Evolutionary conservation across 2,329 filamentous ascomycete species (phyloP), one percentile per base, ranked within the genome.

Genomic region (Aspergillus brunneoviolaceus): DNA sequence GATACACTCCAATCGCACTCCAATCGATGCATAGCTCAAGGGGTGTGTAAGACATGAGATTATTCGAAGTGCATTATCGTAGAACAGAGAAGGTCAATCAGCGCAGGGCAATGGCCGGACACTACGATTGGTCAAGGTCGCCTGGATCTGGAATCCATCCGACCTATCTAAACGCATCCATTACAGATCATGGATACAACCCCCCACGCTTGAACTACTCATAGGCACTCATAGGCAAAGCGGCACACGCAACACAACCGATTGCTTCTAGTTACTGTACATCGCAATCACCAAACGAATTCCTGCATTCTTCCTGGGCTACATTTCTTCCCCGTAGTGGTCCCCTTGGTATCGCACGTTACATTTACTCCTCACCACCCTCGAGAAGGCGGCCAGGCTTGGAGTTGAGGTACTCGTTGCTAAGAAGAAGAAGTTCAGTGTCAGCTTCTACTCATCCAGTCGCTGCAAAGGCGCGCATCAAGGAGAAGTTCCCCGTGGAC

Each of bases 391-490:
- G 76, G 57, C 80, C 80, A 51, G 77, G 75, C 73, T 82, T 82
- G 65, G 80, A 82, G 73, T 82, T 81, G 62, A 81, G 73, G 68
- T 76, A 82, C 66, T 82, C 74, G 70, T 82, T 82, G 64, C 80
- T 82, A 51, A 23, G 19, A 55, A 23, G 19, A 55, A 23, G 16
- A 47, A 47, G 48, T 35, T 21, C 6, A 35, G 47, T 9, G 57
- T 63, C 25, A 63, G 61, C 49, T 39, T 51, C 9, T 1, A 11
- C 11, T 11, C 25, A 7, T 12, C 4, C 31, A 27, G 45, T 19
- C 25, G 25, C 33, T 21, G 27, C 23, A 21, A 47, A 6, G 6
- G 12, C 16, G 9, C n/a, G 45, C 25, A 12, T 12, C 21, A 14
- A 6, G 16, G 25, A 49, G 5, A 21, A n/a, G 5, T 16, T 51